phyloP scores from a whole-genome alignment of 2,329 filamentous ascomycete species.

The Grosmannia clavigera region DNA sequence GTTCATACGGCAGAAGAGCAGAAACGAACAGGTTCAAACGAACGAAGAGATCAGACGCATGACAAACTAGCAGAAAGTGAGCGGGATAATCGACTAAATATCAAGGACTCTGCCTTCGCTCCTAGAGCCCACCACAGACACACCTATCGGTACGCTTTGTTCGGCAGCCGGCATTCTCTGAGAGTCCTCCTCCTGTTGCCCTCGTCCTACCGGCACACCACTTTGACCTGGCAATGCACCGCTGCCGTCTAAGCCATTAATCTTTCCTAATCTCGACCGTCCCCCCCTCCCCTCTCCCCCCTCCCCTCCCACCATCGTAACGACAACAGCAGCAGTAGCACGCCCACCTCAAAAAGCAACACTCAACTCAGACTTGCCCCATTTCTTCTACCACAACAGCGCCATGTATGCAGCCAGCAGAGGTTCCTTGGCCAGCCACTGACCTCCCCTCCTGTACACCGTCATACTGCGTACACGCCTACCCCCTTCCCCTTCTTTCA shows the following conservation, averaged over 20 bases:
- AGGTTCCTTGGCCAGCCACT: background rate
- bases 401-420: background rate
- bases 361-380: background rate
- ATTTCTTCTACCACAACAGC: background rate
- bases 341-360: background rate
- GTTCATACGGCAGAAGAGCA: background rate
- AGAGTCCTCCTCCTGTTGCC: background rate
- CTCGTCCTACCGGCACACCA: background rate
- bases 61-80: background rate
- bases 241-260: background rate
- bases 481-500: background rate
- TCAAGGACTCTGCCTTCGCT: background rate
- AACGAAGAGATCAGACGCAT: background rate
- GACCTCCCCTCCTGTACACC: slow-evolving; percentile 5
- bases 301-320: background rate
- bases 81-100: background rate
- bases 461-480: slow-evolving; percentile 11
- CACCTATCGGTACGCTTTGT: background rate
- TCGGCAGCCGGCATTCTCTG: background rate
- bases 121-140: background rate
- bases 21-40: background rate
- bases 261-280: background rate
- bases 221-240: background rate
- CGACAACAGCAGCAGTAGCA: background rate
- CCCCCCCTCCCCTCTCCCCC: background rate